These are phyloP conservation scores for Calendula officinalis DNA, from an alignment of 129 eudicot genomes.

Conservation along the genomic window DNA sequence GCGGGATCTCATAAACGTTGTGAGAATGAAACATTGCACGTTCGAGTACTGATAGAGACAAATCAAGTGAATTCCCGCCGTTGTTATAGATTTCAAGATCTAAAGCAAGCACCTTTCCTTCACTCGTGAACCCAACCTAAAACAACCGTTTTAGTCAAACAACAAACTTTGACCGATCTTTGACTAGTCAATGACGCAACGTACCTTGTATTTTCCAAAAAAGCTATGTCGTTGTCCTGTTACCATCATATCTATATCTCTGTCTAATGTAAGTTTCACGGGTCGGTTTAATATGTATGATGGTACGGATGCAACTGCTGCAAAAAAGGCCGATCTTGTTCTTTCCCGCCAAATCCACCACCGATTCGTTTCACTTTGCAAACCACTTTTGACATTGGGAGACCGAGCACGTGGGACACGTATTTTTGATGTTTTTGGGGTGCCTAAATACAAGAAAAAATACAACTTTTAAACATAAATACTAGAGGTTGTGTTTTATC, in stretches of 20 bases:
- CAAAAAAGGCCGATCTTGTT: slow-evolving; percentile 81
- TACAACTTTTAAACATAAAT: neutral
- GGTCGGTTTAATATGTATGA: slow-evolving; percentile 82
- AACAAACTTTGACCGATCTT: slow-evolving; percentile 2
- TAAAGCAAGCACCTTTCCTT: slow-evolving; percentile 78
- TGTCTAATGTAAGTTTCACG: slow-evolving; percentile 77
- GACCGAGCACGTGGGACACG: slow-evolving; percentile 88
- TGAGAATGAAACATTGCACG: slow-evolving; percentile 91
- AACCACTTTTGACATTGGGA: slow-evolving; percentile 98
- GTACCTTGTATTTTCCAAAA: slow-evolving; percentile 97
- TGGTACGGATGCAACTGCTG: slow-evolving; percentile 86
- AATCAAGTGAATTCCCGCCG: slow-evolving; percentile 92
- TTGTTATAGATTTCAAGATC: slow-evolving; percentile 89
- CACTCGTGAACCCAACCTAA: slow-evolving; percentile 91
- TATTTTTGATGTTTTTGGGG: slow-evolving; percentile 96
- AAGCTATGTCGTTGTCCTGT: slow-evolving; percentile 98
- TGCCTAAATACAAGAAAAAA: slow-evolving; percentile 50
- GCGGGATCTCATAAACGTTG: slow-evolving; percentile 90
- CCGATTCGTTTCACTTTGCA: slow-evolving; percentile 97
- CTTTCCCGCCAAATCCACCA: slow-evolving; percentile 99
- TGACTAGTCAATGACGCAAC: neutral
- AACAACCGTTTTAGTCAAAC: slow-evolving; percentile 14
- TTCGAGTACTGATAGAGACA: slow-evolving; percentile 82
- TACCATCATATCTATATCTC: slow-evolving; percentile 90
- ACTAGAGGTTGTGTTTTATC: neutral